Base-by-base conservation (phyloP, 1,139 yeast species). In the Kodamaea plutei region DNA sequence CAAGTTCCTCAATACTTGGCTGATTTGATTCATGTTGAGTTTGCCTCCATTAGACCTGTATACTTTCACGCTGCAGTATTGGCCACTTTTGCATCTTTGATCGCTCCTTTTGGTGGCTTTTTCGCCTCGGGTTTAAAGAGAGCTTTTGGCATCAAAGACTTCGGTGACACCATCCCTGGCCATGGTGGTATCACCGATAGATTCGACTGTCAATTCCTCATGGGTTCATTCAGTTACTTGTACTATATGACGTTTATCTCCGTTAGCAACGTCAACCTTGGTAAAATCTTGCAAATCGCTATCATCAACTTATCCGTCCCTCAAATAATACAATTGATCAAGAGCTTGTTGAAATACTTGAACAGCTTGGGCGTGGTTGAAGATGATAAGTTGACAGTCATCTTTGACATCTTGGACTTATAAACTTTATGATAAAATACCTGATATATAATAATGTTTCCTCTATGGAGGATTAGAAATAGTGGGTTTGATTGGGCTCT, bases 81-180 rank as follows among this genome's bases (percentile, higher is more conserved):
- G 44, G 94, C 96, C 8, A 83, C 95, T 3, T 91, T 93, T 69
- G 98, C 99, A 6, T 89, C 97, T 1, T 71, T 93, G 43, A 83
- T 91, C 56, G 99, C 99, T 2, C 99, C 99, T 36, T 91, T 91
- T 55, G 99, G 99, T 33, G 99, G 99, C 1, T 91, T 91, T 58
- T 91, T 91, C 49, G 98, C 98, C 3, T 83, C 95, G 30, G 99
- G 98, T 9, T 71, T 93, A 48, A 91, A 91, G 65, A 79, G 99
- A 58, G 88, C 97, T n/a, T 89, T 91, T 64, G 84, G 93, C 49
- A 89, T 89, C 36, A 85, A 85, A 59, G 95, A 85, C 56, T 85
- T 85, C 51, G 95, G 95, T 38, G 89, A 84, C 52, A 84, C 95
- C 12, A 85, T 85, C 41, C 95, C 95, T 8, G 99, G 99, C 22